Base-by-base conservation (phyloP, 2,329 filamentous ascomycete species). In the Aspergillus spinulosporus region DNA sequence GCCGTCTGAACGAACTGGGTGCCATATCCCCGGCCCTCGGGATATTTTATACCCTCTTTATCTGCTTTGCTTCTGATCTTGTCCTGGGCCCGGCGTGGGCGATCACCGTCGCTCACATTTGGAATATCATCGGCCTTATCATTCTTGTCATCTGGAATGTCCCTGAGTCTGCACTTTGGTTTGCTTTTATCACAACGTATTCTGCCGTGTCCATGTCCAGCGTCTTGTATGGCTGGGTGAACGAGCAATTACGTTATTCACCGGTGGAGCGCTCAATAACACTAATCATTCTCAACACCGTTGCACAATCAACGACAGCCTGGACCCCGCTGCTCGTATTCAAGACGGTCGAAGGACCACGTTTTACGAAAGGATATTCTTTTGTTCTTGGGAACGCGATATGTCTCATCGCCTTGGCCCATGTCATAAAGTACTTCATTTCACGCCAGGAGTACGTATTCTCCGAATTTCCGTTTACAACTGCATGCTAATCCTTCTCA, bases 111-210 rank as follows among this genome's bases (percentile, higher is more conserved):
- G 70, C 82, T 0, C 74, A 79, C 54, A 56, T 64, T 0, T 81
- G 79, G 76, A 84, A 85, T 59, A 75, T 79, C 29, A 75, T 80
- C 34, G 82, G 81, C 0, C 66, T 83, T 29, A 71, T 80, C n/a
- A 81, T 84, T 28, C 71, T 84, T 3, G 73, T 78, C 1, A 70
- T 83, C 7, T 86, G 82, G 83, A 67, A 81, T 14, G 82, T 85
- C 0, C 81, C 82, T 0, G 81, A 84, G 56, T 64, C 75, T 0
- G 79, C 81, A 0, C 72, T 78, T 12, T 84, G 81, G 80, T 82
- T 82, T 52, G 80, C 80, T 0, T 83, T 82, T 59, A 69, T 73
- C 51, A 81, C 78, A 0, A 79, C 75, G 0, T 83, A 80, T 62
- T 75, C 75, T 0, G 72, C 80, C 0, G 74, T 78, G 4, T 76